Percentiles rank a stretch among this genome's conserved stretches.
phyloP scores from a whole-genome alignment of 345 rosid species.

The Ceriops tagal region DNA sequence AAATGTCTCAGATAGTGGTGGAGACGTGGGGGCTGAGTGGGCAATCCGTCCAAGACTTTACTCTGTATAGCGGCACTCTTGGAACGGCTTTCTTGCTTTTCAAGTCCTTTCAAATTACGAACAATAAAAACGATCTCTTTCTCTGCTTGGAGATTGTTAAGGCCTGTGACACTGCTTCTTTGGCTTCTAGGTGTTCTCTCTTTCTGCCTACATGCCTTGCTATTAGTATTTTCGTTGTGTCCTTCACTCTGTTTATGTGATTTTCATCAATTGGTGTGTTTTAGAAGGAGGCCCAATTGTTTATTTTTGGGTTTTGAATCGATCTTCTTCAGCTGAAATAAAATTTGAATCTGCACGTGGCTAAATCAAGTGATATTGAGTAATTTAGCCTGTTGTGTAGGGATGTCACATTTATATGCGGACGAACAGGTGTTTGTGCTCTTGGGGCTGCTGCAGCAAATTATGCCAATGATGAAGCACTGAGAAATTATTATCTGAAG shows the following conservation, averaged over 20 bases:
- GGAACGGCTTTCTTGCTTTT: constrained; percentile 28
- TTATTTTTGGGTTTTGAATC: background rate
- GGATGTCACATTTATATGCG: constrained; percentile 30
- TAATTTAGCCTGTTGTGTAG: constrained; percentile 2
- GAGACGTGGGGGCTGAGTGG: constrained; percentile 23
- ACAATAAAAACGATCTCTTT: constrained; percentile 21
- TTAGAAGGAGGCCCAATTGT: too few species aligned
- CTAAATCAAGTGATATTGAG: background rate
- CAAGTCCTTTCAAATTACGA: constrained; percentile 18
- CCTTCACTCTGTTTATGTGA: background rate
- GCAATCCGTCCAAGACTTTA: constrained; percentile 17
- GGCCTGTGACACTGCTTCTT: constrained; percentile 23
- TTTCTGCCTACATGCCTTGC: background rate
- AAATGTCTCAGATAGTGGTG: constrained; percentile 21
- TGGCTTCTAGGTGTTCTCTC: constrained; percentile 15
- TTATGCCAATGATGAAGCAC: constrained; percentile 22
- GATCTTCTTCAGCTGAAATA: background rate
- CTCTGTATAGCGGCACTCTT: constrained; percentile 24
- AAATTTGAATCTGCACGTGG: background rate
- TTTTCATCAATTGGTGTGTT: too few species aligned
- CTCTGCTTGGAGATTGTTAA: constrained; percentile 26
- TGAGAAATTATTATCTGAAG: constrained; percentile 22
- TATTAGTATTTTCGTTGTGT: background rate
- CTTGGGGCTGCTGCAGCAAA: constrained; percentile 32
- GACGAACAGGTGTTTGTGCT: constrained; percentile 26